Evolutionary conservation across 2,329 filamentous ascomycete genomes (phyloP).

Genomic region (Fusarium sambucinum): DNA sequence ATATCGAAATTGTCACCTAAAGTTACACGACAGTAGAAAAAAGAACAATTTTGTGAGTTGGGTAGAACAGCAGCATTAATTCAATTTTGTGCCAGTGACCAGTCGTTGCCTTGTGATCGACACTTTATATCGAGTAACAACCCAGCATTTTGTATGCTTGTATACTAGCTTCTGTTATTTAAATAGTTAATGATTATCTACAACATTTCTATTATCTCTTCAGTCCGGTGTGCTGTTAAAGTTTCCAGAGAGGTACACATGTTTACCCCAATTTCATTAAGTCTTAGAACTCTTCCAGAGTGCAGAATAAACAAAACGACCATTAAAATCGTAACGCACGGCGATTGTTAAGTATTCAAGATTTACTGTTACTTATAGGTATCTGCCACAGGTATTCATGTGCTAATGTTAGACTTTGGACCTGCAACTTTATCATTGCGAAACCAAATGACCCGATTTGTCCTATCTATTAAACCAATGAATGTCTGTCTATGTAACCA

Average conservation of each 20-base stretch:
- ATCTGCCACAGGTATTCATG: background rate
- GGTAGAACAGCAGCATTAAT: background rate
- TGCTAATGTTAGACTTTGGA: background rate
- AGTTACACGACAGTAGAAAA: background rate
- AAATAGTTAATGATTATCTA: too few relatives aligned
- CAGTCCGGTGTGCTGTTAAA: background rate
- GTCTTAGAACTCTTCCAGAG: background rate
- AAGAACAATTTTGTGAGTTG: background rate
- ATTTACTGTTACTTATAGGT: background rate
- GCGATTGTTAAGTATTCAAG: background rate
- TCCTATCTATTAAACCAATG: background rate
- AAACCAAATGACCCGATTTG: background rate
- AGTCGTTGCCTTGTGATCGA: background rate
- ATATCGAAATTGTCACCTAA: background rate
- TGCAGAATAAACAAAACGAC: background rate
- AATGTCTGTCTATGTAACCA: background rate
- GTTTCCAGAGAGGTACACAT: background rate
- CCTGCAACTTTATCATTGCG: constrained; percentile 5
- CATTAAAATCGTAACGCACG: too few relatives aligned
- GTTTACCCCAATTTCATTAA: background rate
- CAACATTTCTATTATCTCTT: too few relatives aligned
- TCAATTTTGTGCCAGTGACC: background rate
- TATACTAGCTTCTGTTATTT: background rate
- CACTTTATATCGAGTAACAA: background rate
- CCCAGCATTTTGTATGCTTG: background rate